Base-by-base conservation (phyloP, 169 alveolate species). In the Toxoplasma gondii region DNA sequence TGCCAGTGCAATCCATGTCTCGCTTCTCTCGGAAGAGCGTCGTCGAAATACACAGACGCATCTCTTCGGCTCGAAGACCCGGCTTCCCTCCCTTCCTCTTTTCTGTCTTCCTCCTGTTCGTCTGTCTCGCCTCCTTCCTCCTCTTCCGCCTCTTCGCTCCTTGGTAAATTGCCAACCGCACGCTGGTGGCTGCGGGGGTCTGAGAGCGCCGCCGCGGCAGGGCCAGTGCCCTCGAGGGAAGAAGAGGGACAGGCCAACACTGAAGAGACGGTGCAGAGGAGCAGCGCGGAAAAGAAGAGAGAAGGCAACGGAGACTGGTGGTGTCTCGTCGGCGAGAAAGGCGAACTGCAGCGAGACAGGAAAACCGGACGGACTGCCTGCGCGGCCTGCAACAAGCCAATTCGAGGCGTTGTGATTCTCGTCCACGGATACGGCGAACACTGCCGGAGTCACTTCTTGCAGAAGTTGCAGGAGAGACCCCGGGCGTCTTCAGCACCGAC, bases 351-450 rank as follows among this genome's bases (percentile, higher is more conserved):
- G 86, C 39, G 86, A 9, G 86, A 78, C 86, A n/a, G 39, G 24
- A 45, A 1, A n/a, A 78, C 86, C 12, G 86, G 86, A 7, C 36
- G 1, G 22, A 82, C 39, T 82, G 44, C 41, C 2, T 82, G 90
- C 38, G 10, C 74, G 4, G 36, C 36, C 53, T n/a, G 86, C 4
- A 43, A 90, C 19, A 12, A 54, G 10, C 58, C 64, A 2, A 84
- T 93, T 12, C 41, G 64, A 27, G 95, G 95, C 10, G 95, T 93
- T 22, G 91, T 93, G 44, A 64, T 93, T 36, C 93, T 93, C 22
- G 93, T 93, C 9, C 95, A 93, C 81, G 95, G 95, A 24, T 78
- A 69, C 49, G 90, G 90, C 27, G 95, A 93, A 69, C 95, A 93
- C 90, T 93, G 95, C 86, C 80, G 95, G 53, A 67, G 95, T 41